These are phyloP conservation scores for Heliosperma pusillum DNA, from an alignment of 148 eudicot species.

Conservation along the genomic window DNA sequence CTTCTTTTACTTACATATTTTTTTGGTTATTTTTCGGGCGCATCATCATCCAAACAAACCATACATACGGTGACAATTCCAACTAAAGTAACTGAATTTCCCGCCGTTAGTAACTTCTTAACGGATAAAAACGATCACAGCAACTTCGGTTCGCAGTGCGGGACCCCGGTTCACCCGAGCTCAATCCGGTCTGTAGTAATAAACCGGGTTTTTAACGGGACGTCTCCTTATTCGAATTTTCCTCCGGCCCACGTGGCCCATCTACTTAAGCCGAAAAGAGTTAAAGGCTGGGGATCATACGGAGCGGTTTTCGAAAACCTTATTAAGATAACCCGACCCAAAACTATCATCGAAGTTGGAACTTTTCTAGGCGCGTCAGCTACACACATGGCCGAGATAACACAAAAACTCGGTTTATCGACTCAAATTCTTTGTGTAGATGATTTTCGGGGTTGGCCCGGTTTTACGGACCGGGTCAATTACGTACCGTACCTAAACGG, in stretches of 20 bases:
- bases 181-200: conserved; percentile 38
- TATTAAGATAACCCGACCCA: conserved; percentile 41
- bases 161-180: conserved; percentile 25
- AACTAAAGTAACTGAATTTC: too few relatives aligned
- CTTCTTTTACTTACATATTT: too few relatives aligned
- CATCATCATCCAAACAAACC: too few relatives aligned
- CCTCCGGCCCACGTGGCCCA: conserved; percentile 47
- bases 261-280: conserved; percentile 29
- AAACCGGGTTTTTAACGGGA: conserved; percentile 45
- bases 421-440: conserved; percentile 70
- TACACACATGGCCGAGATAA: conserved; percentile 55
- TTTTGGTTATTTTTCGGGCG: too few relatives aligned
- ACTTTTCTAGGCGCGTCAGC: conserved; percentile 78
- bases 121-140: too few relatives aligned
- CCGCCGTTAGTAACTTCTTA: too few relatives aligned
- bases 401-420: conserved; percentile 38
- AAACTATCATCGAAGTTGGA: conserved; percentile 62
- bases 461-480: conserved; percentile 21
- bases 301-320: conserved; percentile 60
- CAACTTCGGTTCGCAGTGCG: conserved; percentile 31
- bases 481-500: conserved; percentile 46
- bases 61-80: too few relatives aligned
- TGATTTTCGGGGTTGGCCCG: conserved; percentile 81
- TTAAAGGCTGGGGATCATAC: conserved; percentile 72
- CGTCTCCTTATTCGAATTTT: conserved; percentile 51